These are phyloP conservation scores for Candida ortonii DNA, from an alignment of 805 yeast species.

Conservation along the genomic window DNA sequence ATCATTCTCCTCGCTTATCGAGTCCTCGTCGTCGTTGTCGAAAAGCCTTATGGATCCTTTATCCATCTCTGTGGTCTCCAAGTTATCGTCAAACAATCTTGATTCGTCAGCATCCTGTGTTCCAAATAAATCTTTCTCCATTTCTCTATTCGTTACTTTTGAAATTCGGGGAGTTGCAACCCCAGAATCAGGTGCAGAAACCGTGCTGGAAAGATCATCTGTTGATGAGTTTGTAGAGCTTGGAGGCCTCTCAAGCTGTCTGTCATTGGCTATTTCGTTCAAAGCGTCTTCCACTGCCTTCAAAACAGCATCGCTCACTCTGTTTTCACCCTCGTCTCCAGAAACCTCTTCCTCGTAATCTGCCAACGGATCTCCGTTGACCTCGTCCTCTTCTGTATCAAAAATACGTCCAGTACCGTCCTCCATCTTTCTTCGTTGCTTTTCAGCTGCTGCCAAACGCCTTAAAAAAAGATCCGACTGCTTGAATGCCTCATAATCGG, in stretches of 20 bases:
- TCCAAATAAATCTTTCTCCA: constrained; percentile 35
- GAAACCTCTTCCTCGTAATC: constrained; percentile 30
- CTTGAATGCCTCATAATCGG: constrained; percentile 59
- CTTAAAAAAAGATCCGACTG: constrained; percentile 54
- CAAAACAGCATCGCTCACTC: constrained; percentile 29
- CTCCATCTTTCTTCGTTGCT: constrained; percentile 4
- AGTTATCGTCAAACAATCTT: constrained; percentile 21
- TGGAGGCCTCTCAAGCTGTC: constrained; percentile 4
- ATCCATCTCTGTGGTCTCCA: constrained; percentile 25
- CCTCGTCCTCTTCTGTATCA: constrained; percentile 22
- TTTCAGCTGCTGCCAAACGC: constrained; percentile 43
- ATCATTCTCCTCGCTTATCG: constrained; percentile 14
- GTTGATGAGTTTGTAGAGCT: constrained; percentile 9
- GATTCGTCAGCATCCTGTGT: constrained; percentile 12
- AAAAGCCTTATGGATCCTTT: constrained; percentile 30
- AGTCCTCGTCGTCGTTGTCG: constrained; percentile 25
- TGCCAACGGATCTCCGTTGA: constrained; percentile 33
- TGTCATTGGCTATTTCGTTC: constrained; percentile 49
- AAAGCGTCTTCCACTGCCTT: constrained; percentile 48
- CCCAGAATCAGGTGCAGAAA: constrained; percentile 9
- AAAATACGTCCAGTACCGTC: constrained; percentile 2
- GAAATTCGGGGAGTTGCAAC: constrained; percentile 22
- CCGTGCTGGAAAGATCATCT: constrained; percentile 12
- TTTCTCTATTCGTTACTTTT: constrained; percentile 27
- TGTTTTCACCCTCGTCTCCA: constrained; percentile 33